These are phyloP conservation scores for Suillus variegatus DNA, from an alignment of 768 basidiomycete genomes.

Conservation along the genomic window DNA sequence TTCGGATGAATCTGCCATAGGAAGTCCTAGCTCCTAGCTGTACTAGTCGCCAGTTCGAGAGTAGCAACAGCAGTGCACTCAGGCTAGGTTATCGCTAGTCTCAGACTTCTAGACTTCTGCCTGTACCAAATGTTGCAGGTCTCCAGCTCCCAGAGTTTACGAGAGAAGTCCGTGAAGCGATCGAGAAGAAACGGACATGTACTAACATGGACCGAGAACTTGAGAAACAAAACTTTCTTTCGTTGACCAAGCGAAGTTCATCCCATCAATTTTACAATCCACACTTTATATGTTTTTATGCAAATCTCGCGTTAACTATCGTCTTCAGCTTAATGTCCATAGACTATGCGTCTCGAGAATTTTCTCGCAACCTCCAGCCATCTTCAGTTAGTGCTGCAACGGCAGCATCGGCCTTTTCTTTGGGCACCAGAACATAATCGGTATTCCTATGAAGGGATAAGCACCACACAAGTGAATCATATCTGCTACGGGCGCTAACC, in stretches of 20 bases:
- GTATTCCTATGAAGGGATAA: constrained; percentile 51
- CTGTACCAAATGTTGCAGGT: not conserved
- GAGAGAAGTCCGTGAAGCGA: not conserved
- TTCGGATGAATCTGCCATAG: constrained; percentile 38
- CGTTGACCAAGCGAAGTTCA: not conserved
- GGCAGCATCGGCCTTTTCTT: constrained; percentile 42
- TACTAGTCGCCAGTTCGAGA: not conserved
- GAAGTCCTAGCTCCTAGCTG: constrained; percentile 4
- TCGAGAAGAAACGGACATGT: not conserved
- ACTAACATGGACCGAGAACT: not conserved
- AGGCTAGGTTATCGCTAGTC: not conserved
- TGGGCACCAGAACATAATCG: constrained; percentile 61
- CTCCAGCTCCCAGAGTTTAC: not conserved
- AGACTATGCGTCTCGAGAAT: not conserved
- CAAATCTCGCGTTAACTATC: not conserved
- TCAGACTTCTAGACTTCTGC: not conserved
- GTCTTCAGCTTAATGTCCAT: not conserved
- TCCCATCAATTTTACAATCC: not conserved
- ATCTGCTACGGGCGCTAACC: constrained; percentile 36
- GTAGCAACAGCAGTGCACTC: not conserved
- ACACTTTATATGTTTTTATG: constrained; percentile 1
- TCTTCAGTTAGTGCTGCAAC: constrained; percentile 44
- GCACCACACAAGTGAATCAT: not conserved
- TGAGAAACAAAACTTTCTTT: not conserved
- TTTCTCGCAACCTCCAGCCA: constrained; percentile 44